Conservation (phyloP, 805 yeast species). For the Monosporozyma yasuniensis region DNA sequence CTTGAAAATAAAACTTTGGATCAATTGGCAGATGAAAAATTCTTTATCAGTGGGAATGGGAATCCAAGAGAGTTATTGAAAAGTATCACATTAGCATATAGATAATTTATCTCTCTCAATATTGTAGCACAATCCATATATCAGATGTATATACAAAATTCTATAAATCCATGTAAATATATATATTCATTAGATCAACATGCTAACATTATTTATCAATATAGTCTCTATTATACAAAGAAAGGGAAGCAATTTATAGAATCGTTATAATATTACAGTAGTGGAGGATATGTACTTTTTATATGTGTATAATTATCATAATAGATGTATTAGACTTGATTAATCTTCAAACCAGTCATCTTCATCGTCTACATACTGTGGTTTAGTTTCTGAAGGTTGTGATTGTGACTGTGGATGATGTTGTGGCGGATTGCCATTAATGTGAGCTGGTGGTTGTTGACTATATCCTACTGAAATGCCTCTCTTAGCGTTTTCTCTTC, state of each 20-base stretch:
- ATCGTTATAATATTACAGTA: slow-evolving; percentile 1
- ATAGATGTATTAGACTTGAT: neutral
- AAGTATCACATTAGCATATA: slow-evolving; percentile 15
- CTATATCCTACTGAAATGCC: neutral
- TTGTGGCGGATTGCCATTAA: neutral
- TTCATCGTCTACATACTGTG: slow-evolving; percentile 27
- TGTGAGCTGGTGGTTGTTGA: slow-evolving; percentile 2
- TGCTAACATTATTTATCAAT: neutral
- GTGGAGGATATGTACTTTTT: neutral
- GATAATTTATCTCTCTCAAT: neutral
- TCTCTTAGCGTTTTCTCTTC: slow-evolving; percentile 30
- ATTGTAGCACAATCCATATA: neutral
- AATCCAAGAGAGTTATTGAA: slow-evolving; percentile 47
- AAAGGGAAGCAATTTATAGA: neutral
- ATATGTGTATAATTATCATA: neutral
- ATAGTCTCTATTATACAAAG: too few species aligned
- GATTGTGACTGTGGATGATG: neutral
- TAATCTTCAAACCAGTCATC: slow-evolving; percentile 29
- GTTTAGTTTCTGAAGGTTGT: slow-evolving; percentile 9
- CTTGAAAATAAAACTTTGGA: slow-evolving; percentile 27
- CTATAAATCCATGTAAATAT: slow-evolving; percentile 6
- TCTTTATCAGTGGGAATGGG: slow-evolving; percentile 54
- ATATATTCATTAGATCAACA: neutral
- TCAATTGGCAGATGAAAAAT: slow-evolving; percentile 39
- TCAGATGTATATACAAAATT: neutral